These are phyloP conservation scores for Tuber calosporum DNA, from an alignment of 495 filamentous ascomycete genomes.

Conservation along the genomic window DNA sequence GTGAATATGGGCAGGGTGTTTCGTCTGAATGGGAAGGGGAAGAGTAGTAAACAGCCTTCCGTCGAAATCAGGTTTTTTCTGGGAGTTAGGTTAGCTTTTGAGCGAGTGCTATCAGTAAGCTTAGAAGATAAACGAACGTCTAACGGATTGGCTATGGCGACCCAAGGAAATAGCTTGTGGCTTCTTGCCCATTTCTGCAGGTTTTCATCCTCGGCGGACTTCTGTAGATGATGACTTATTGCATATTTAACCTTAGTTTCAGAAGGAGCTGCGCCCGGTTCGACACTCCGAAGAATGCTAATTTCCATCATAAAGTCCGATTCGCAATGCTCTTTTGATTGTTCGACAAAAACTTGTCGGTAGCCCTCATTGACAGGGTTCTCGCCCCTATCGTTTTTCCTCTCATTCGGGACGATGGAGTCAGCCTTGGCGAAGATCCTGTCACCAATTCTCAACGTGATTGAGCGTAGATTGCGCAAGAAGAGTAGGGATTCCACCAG, in stretches of 20 bases:
- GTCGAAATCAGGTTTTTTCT: conserved; percentile 16
- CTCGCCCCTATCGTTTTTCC: neutral
- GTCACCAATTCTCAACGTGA: conserved; percentile 37
- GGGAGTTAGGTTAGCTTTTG: conserved; percentile 12
- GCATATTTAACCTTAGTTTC: conserved; percentile 22
- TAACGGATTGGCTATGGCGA: conserved; percentile 44
- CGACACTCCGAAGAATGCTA: conserved; percentile 6
- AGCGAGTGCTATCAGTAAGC: neutral
- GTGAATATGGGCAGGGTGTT: conserved; percentile 46
- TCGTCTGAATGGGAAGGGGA: conserved; percentile 43
- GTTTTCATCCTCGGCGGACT: conserved; percentile 14
- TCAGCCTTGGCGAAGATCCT: conserved; percentile 34
- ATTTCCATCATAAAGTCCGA: conserved; percentile 30
- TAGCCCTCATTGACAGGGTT: conserved; percentile 26
- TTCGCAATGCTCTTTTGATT: conserved; percentile 20
- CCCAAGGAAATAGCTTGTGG: conserved; percentile 45
- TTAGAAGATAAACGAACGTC: conserved; percentile 17
- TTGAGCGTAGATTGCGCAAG: conserved; percentile 42
- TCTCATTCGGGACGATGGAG: conserved; percentile 21
- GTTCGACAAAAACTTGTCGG: conserved; percentile 26
- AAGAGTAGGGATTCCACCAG: conserved; percentile 44
- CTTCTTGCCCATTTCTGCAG: conserved; percentile 42
- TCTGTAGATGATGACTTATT: conserved; percentile 27
- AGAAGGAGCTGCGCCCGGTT: neutral
- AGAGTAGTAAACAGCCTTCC: conserved; percentile 44